Percentiles rank a stretch among this genome's conserved stretches.
These are phyloP conservation scores for Pythium brachiatum DNA, from an alignment of 352 stramenopile species.

Conservation along the genomic window DNA sequence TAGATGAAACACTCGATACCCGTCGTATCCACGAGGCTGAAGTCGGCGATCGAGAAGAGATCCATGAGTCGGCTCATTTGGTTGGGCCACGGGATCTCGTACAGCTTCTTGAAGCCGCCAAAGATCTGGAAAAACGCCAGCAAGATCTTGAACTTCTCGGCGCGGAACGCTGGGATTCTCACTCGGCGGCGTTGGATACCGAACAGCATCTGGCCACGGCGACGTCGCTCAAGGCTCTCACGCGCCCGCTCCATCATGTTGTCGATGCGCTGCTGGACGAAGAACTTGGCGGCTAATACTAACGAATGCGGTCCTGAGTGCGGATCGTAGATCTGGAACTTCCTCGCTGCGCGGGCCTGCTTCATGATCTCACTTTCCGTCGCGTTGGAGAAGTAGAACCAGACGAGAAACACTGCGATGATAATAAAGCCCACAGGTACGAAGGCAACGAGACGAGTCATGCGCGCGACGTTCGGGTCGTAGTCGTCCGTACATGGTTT, in stretches of 20 bases:
- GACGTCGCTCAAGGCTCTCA: conserved; percentile 2
- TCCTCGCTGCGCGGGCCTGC: conserved; percentile 47
- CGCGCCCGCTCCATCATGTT: conserved; percentile 17
- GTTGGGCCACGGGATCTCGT: conserved; percentile 68
- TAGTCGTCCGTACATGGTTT: conserved; percentile 48
- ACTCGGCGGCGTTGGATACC: conserved; percentile 30
- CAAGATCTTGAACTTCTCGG: conserved; percentile 81
- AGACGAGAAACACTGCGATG: conserved; percentile 35
- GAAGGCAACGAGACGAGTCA: conserved; percentile 37
- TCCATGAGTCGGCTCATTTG: conserved; percentile 62
- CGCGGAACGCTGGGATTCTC: conserved; percentile 32
- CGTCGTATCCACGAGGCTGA: conserved; percentile 65
- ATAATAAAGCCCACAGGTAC: conserved; percentile 38
- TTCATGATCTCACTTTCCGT: conserved; percentile 49
- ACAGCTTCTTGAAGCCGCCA: conserved; percentile 67
- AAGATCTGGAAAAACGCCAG: conserved; percentile 78
- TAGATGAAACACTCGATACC: conserved; percentile 63
- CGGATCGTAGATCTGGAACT: conserved; percentile 47
- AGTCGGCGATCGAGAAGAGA: conserved; percentile 63
- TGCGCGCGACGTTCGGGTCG: conserved; percentile 35
- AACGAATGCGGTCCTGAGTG: conserved; percentile 21
- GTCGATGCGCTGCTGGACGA: conserved; percentile 24
- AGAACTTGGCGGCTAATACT: conserved; percentile 27
- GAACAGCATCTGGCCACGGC: conserved; percentile 29
- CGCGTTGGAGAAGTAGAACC: conserved; percentile 46